phyloP scores from a whole-genome alignment of 2,329 filamentous ascomycete genomes.

The Daldinia sp. region DNA sequence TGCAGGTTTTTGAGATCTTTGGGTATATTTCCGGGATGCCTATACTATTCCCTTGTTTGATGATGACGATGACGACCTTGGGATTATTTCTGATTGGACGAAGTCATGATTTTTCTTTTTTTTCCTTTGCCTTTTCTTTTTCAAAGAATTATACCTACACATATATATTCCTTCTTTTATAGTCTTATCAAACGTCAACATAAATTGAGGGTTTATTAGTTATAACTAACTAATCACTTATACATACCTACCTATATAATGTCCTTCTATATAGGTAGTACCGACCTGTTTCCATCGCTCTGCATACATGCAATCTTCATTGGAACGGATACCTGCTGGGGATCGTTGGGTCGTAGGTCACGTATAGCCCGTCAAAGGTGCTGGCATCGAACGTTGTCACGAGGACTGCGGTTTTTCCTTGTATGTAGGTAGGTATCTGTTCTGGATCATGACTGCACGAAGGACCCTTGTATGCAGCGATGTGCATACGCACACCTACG shows the following conservation, averaged over 20 bases:
- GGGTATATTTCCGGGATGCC: constrained; percentile 16
- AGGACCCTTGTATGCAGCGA: background rate
- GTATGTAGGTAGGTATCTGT: too few relatives aligned
- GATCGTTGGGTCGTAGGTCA: background rate
- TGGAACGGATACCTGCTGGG: background rate
- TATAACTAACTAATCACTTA: background rate
- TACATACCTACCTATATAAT: too few relatives aligned
- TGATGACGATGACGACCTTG: constrained; percentile 30
- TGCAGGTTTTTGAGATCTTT: constrained; percentile 10
- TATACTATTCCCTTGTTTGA: constrained; percentile 4
- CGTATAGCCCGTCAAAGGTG: too few relatives aligned
- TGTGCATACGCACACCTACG: background rate
- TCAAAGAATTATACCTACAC: background rate
- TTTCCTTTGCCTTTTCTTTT: background rate
- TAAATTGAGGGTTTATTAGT: background rate
- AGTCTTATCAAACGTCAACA: background rate
- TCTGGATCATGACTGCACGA: background rate
- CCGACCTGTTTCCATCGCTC: too few relatives aligned
- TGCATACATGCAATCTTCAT: background rate
- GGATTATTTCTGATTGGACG: constrained; percentile 32
- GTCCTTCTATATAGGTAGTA: too few relatives aligned
- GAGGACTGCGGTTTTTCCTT: background rate
- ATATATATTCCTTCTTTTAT: constrained; percentile 5
- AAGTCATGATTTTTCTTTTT: constrained; percentile 16
- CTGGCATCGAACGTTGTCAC: background rate